Conservation (phyloP, 2,329 filamentous ascomycete species). For the Fusarium sp. region DNA sequence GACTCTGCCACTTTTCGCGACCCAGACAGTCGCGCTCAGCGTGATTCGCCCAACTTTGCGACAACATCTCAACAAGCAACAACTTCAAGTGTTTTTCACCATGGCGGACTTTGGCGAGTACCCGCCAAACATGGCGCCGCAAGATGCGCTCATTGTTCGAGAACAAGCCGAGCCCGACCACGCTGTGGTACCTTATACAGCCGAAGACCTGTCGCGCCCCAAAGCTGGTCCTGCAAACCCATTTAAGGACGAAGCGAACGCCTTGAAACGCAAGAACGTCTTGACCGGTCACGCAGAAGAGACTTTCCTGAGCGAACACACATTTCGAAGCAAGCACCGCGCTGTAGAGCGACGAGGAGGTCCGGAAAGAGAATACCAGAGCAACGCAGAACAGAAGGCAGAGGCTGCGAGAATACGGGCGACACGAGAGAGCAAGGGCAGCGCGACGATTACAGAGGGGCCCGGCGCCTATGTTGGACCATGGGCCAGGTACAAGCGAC, state of each 20-base stretch:
- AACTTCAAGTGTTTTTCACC: constrained; percentile 26
- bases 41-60: constrained; percentile 15
- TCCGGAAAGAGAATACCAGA: constrained; percentile 63
- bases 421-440: constrained; percentile 85
- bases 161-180: constrained; percentile 64
- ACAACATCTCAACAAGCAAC: constrained; percentile 10
- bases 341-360: constrained; percentile 75
- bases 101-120: constrained; percentile 71
- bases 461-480: constrained; percentile 90
- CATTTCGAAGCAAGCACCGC: constrained; percentile 86
- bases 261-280: constrained; percentile 78
- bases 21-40: constrained; percentile 15
- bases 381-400: constrained; percentile 69
- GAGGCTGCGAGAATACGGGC: constrained; percentile 71
- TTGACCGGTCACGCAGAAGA: constrained; percentile 88
- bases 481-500: constrained; percentile 83
- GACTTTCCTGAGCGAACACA: constrained; percentile 86
- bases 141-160: constrained; percentile 68
- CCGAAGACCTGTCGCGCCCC: constrained; percentile 73
- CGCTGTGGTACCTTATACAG: constrained; percentile 70
- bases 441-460: constrained; percentile 83
- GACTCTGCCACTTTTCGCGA: constrained; percentile 22
- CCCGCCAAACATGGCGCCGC: constrained; percentile 70
- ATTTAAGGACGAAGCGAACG: constrained; percentile 69
- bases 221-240: constrained; percentile 75